Percentiles rank a stretch among this genome's conserved stretches.
Evolutionary conservation across 176 grass and related monocot genomes (phyloP).

Genomic region (Avena sativa): DNA sequence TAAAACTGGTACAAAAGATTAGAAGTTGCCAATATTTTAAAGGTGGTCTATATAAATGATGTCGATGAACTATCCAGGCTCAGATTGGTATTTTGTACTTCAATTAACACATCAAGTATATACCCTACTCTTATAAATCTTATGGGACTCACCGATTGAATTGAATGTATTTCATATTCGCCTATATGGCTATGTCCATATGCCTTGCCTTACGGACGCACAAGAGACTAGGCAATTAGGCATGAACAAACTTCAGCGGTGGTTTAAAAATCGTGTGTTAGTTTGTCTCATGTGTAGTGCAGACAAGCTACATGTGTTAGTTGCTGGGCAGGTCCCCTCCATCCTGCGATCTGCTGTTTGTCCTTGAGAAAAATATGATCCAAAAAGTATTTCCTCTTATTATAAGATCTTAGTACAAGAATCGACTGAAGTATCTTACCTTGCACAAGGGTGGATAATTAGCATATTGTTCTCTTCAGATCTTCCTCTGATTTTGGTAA

Average conservation of each 20-base stretch:
- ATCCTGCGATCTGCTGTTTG: background rate
- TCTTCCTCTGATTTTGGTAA: background rate
- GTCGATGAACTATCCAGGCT: background rate
- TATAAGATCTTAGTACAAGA: background rate
- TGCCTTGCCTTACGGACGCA: background rate
- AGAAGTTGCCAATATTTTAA: background rate
- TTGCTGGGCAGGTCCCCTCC: slow-evolving; percentile 21
- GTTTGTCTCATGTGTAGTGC: slow-evolving; percentile 37
- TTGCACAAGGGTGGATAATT: slow-evolving; percentile 7
- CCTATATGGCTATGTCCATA: background rate
- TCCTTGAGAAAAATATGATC: background rate
- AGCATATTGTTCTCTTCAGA: background rate
- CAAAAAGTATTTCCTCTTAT: background rate
- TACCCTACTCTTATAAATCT: background rate
- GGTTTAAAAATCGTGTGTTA: slow-evolving; percentile 17
- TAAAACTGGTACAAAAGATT: background rate
- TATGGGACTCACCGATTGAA: background rate
- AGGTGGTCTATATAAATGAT: background rate
- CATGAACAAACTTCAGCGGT: slow-evolving; percentile 7
- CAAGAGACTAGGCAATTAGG: slow-evolving; percentile 10
- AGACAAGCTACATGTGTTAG: slow-evolving; percentile 47
- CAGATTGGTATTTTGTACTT: background rate
- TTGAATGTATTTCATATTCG: background rate
- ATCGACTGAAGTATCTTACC: slow-evolving; percentile 6
- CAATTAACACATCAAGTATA: slow-evolving; percentile 17